Base-by-base conservation (phyloP, 2,329 filamentous ascomycete species). In the Chaetomiaceae sp. region DNA sequence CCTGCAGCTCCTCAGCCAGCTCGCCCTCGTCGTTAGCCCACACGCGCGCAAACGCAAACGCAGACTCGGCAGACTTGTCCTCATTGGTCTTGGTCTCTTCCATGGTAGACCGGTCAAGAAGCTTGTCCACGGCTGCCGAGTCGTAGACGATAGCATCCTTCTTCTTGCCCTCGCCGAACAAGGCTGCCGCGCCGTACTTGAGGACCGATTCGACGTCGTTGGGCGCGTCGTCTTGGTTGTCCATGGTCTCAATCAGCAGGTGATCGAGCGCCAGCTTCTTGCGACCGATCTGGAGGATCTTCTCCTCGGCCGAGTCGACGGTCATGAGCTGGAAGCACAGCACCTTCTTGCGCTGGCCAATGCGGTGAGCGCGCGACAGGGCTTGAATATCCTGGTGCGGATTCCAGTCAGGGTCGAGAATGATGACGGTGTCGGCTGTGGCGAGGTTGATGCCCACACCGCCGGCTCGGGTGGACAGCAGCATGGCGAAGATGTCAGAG, bases 311-410 rank as follows among this genome's bases (percentile, higher is more conserved):
- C 22, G 84, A 91, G 33, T 84, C 79, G 49, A 90, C 85, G 2
- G 89, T 97, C 73, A 95, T 88, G 0, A 98, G 70, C 62, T 97
- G 91, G 59, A 97, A 95, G 55, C 94, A 95, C 2, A 98, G 75
- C 0, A 98, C 93, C 58, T 94, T 96, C 56, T 93, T 89, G 65
- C 89, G 88, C 66, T 98, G 94, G 0, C 94, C 94, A 53, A 98
- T 97, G 20, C 93, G 84, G 65, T 98, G 93, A 15, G 91, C 93
- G 54, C 94, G 83, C 24, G 91, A 95, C 24, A 98, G 75, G 0
- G 93, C 93, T 64, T 98, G 93, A 33, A 98, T 86, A 60, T 98
- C 94, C 65, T 98, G 93, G 61, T 98, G 93, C 0, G 93, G 93
- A 52, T 98, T 98, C 72, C 95, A 97, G 61, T 98, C 93, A 0